Conservation (phyloP, 495 filamentous ascomycete species). For the Cercophora newfieldiana region DNA sequence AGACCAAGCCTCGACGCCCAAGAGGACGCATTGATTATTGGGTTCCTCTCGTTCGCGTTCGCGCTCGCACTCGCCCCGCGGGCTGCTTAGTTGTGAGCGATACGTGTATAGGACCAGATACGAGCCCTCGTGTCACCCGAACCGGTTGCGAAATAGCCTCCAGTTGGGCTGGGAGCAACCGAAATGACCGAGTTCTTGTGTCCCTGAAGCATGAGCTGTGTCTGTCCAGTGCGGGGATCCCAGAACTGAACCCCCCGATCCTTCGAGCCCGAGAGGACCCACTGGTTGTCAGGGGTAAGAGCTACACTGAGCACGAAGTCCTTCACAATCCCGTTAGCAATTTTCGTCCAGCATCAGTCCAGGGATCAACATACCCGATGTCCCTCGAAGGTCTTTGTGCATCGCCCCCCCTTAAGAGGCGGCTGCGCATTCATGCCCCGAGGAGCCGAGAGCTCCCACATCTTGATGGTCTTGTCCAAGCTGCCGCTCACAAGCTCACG, state of each 20-base stretch:
- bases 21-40: too few species aligned
- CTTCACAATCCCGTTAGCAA: constrained; percentile 42
- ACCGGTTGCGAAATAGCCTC: constrained; percentile 80
- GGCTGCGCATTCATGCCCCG: constrained; percentile 57
- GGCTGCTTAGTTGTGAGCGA: constrained; percentile 31
- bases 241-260: constrained; percentile 92
- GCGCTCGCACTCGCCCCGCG: too few species aligned
- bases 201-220: constrained; percentile 89
- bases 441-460: constrained; percentile 81
- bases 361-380: constrained; percentile 66
- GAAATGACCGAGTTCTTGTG: constrained; percentile 94
- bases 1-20: too few species aligned
- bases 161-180: constrained; percentile 79
- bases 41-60: too few species aligned
- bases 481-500: constrained; percentile 85
- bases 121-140: constrained; percentile 88
- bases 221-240: constrained; percentile 82
- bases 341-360: neutral
- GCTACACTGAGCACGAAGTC: constrained; percentile 91
- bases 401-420: constrained; percentile 72
- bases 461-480: constrained; percentile 93
- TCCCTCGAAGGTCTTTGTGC: constrained; percentile 86
- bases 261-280: constrained; percentile 91
- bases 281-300: constrained; percentile 80
- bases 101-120: constrained; percentile 74